phyloP scores from a whole-genome alignment of 257 asterid genomes.

The Voacanga thouarsii region DNA sequence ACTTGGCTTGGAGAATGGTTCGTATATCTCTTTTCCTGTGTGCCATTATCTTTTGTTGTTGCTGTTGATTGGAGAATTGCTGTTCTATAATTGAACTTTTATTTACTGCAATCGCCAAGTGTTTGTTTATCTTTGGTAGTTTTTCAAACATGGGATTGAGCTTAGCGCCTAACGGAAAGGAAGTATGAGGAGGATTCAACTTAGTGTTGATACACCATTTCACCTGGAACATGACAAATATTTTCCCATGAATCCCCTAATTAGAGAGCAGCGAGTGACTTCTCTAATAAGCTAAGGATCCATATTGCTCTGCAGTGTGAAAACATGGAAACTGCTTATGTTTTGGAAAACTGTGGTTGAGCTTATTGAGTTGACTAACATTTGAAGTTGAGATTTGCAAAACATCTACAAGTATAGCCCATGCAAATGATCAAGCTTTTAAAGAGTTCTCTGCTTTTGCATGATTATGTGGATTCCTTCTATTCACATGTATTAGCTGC shows the following conservation, averaged over 20 bases:
- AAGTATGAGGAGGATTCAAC: background rate
- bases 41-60: background rate
- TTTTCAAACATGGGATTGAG: background rate
- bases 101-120: background rate
- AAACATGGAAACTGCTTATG: background rate
- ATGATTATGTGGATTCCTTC: background rate
- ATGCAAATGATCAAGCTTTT: background rate
- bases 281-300: background rate
- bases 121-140: conserved; percentile 1
- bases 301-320: background rate
- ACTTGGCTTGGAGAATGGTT: conserved; percentile 94
- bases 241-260: background rate
- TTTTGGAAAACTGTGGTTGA: background rate
- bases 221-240: background rate
- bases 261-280: background rate
- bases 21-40: conserved; percentile 20
- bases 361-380: background rate
- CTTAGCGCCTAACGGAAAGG: background rate
- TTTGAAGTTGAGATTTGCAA: background rate
- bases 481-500: background rate
- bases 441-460: background rate
- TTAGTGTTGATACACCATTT: background rate
- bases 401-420: background rate
- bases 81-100: background rate
- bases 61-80: background rate